These are phyloP conservation scores for Phytophthora syringae DNA, from an alignment of 352 stramenopile species.

Conservation along the genomic window DNA sequence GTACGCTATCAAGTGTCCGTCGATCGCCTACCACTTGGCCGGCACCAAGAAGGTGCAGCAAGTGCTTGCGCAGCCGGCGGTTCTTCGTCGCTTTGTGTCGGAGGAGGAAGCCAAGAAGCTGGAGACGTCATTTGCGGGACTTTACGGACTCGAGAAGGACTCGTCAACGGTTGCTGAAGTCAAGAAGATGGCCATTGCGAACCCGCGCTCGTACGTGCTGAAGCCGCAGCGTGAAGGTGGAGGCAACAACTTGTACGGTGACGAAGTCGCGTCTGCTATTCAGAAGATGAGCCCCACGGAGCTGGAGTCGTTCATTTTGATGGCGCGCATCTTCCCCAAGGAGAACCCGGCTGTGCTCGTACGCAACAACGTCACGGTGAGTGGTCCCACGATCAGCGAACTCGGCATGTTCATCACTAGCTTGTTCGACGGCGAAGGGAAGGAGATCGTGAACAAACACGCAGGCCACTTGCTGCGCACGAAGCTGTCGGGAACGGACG, in stretches of 20 bases:
- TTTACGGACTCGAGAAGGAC: conserved; percentile 95
- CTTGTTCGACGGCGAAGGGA: conserved; percentile 70
- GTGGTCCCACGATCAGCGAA: conserved; percentile 93
- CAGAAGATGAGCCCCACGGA: conserved; percentile 72
- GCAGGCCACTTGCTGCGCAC: conserved; percentile 96
- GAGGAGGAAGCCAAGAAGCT: conserved; percentile 73
- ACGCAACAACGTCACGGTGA: conserved; percentile 72
- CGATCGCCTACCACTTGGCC: conserved; percentile 96
- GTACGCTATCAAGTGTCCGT: conserved; percentile 96
- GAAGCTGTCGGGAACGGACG: conserved; percentile 95
- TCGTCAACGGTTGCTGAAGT: conserved; percentile 62
- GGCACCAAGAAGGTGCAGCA: conserved; percentile 99
- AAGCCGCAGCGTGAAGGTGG: conserved; percentile 99
- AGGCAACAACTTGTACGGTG: conserved; percentile 98
- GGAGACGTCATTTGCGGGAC: conserved; percentile 93
- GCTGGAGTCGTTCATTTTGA: conserved; percentile 94
- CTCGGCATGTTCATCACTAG: conserved; percentile 95
- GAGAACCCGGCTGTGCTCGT: conserved; percentile 80
- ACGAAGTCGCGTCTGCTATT: conserved; percentile 91
- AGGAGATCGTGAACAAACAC: conserved; percentile 93
- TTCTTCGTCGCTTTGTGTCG: conserved; percentile 92
- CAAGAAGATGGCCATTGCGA: conserved; percentile 74
- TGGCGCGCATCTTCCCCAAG: conserved; percentile 96
- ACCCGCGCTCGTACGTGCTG: conserved; percentile 91
- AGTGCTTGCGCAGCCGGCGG: conserved; percentile 84